Conservation (phyloP, 2,329 filamentous ascomycete species). For the Colletotrichum shisoi region DNA sequence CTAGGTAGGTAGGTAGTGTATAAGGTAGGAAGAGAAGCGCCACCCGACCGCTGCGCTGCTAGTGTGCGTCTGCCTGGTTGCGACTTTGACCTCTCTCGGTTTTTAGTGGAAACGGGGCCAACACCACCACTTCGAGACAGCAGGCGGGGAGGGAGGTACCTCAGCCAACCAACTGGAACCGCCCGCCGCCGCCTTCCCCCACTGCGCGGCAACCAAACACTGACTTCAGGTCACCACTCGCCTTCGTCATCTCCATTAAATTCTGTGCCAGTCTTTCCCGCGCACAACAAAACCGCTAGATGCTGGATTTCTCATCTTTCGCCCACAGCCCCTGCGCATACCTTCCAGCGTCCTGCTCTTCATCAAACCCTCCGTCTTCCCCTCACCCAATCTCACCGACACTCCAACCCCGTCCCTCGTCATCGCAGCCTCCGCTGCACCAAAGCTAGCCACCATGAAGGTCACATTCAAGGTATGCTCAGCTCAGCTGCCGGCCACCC, state of each 20-base stretch:
- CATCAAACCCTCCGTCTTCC: not conserved
- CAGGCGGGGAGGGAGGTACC: constrained; percentile 23
- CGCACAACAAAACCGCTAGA: constrained; percentile 35
- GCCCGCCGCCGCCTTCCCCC: constrained; percentile 27
- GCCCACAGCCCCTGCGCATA: constrained; percentile 30
- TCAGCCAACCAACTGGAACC: constrained; percentile 35
- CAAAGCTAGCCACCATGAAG: constrained; percentile 66
- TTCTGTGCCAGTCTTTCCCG: constrained; percentile 33
- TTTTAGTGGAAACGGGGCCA: constrained; percentile 23
- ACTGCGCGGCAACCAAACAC: constrained; percentile 37
- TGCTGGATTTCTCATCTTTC: constrained; percentile 34
- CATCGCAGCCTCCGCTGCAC: constrained; percentile 46
- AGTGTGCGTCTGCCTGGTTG: not conserved
- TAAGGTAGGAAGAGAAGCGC: not conserved
- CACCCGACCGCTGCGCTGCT: constrained; percentile 16
- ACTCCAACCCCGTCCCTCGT: not conserved
- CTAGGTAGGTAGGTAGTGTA: no score
- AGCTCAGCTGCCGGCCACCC: constrained; percentile 17
- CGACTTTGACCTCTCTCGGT: constrained; percentile 5
- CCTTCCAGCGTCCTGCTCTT: constrained; percentile 9
- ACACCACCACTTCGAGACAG: constrained; percentile 10
- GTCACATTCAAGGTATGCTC: constrained; percentile 69
- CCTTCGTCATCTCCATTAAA: constrained; percentile 40
- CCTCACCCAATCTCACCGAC: constrained; percentile 8
- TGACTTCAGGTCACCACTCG: constrained; percentile 39